Percentiles rank a stretch among this genome's conserved stretches.
Conservation (phyloP, 164 flowering plant species). For the Vitis cinerea region DNA sequence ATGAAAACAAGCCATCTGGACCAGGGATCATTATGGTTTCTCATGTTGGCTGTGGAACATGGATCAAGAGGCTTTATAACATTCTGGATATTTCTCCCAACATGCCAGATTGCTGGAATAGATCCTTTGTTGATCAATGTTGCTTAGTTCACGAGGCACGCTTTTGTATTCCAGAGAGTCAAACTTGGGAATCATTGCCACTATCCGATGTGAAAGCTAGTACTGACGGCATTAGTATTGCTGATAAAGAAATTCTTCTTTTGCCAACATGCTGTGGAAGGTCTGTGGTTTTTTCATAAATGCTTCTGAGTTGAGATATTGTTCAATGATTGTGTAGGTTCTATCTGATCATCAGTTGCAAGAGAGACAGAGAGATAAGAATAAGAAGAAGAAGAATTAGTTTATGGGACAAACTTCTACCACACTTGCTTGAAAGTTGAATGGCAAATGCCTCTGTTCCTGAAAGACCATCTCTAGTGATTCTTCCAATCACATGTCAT, state of each 20-base stretch:
- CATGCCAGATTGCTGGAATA: slow-evolving; percentile 43
- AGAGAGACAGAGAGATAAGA: too few species aligned
- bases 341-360: too few species aligned
- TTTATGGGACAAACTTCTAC: too few species aligned
- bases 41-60: slow-evolving; percentile 87
- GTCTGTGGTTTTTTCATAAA: slow-evolving; percentile 24
- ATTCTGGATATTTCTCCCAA: slow-evolving; percentile 8
- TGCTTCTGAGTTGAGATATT: neutral
- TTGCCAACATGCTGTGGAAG: slow-evolving; percentile 89
- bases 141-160: slow-evolving; percentile 46
- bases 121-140: slow-evolving; percentile 62
- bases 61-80: slow-evolving; percentile 52
- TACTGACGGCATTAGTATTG: slow-evolving; percentile 25
- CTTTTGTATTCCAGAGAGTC: slow-evolving; percentile 82
- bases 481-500: too few species aligned
- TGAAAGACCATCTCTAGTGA: too few species aligned
- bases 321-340: too few species aligned
- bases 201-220: slow-evolving; percentile 54
- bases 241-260: slow-evolving; percentile 56
- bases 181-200: slow-evolving; percentile 83
- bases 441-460: too few species aligned
- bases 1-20: slow-evolving; percentile 12
- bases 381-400: too few species aligned
- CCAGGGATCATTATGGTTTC: slow-evolving; percentile 73
- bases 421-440: too few species aligned